These are phyloP conservation scores for Prillingera fragicola DNA, from an alignment of 1,284 basidiomycete species.

Conservation along the genomic window DNA sequence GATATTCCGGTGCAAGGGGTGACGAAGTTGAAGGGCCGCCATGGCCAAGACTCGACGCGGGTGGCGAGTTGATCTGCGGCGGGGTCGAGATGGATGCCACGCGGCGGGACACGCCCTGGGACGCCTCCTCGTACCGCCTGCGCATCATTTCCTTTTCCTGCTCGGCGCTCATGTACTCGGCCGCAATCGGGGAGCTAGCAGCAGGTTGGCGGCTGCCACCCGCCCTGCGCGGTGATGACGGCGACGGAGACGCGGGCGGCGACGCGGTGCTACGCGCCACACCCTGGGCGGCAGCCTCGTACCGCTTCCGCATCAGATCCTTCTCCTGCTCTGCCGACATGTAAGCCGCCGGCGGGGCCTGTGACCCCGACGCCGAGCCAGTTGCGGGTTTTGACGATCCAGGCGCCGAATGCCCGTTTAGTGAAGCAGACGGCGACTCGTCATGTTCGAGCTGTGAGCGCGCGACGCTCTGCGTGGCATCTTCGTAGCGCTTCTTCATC, in stretches of 20 bases:
- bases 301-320: constrained; percentile 22
- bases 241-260: background rate
- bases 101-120: background rate
- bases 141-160: constrained; percentile 34
- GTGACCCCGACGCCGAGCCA: background rate
- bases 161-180: constrained; percentile 11
- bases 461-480: constrained; percentile 10
- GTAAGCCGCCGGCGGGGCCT: constrained; percentile 1
- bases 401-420: background rate
- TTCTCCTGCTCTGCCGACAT: constrained; percentile 22
- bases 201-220: background rate
- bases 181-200: background rate
- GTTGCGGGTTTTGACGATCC: background rate
- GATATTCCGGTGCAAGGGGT: background rate
- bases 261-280: constrained; percentile 6
- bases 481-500: constrained; percentile 22
- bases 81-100: background rate
- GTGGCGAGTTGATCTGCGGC: background rate
- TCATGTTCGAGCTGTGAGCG: too few species aligned
- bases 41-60: background rate
- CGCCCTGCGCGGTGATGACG: too few species aligned
- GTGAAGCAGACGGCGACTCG: too few species aligned
- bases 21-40: background rate
- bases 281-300: constrained; percentile 51
- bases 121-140: constrained; percentile 27